Base-by-base conservation (phyloP, 306 rosid genomes). In the Trifolium dubium region DNA sequence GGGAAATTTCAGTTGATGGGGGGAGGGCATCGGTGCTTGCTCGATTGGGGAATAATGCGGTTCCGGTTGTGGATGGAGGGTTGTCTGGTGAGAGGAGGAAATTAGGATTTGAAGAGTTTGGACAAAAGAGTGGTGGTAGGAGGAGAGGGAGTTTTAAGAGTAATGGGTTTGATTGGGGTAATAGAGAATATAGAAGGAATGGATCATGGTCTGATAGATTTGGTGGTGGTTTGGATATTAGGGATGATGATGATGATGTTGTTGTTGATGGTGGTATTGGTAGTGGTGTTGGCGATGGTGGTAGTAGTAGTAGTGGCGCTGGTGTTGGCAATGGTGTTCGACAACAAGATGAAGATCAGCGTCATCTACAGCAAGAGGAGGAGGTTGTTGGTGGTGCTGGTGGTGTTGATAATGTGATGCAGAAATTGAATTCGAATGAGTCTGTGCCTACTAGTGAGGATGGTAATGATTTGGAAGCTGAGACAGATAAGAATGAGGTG, bases 21-120 rank as follows among this genome's bases (percentile, higher is more conserved):
- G 92, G 90, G 17, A 87, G 97, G 23, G 34, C 89, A 0, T 86
- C 97, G 0, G 96, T 82, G 15, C 85, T 88, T 12, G 78, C 94
- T 1, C 88, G 97, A 49, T 73, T 92, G 11, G 96, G 97, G 64
- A 83, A 58, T 67, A 83, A 58, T 64, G 51, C 64, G 1, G 78
- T 72, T 64, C 31, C 64, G 1, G 81, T 70, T 35, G 63, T 10
- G 64, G 74, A 69, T 53, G 23, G 69, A 83, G 75, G 64, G 3
- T 72, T 69, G 12, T 71, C 88, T 0, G 80, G 84, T 0, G 80
- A 89, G 80, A 77, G 96, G 84, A 86, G 92, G 74, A 89, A 84
- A 64, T 68, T 82, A 47, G 83, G 74, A 64, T 64, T 67, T 77
- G 97, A 89, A 10, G 95, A 92, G 41, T 90, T 82, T 67, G 79